Conservation (phyloP, 805 yeast species). For the Hanseniaspora guilliermondii region DNA sequence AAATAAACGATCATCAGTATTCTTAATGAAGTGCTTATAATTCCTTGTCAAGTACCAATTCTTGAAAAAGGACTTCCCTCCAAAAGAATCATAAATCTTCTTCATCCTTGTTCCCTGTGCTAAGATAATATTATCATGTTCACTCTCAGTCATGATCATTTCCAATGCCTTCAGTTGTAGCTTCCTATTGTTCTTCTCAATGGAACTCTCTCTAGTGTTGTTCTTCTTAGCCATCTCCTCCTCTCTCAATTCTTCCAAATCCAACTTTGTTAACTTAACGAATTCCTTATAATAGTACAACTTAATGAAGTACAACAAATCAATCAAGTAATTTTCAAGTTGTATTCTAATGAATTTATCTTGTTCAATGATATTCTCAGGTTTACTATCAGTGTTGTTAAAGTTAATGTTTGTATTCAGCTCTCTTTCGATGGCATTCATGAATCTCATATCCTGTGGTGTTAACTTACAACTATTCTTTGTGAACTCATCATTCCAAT, state of each 20-base stretch:
- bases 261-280: slow-evolving; percentile 5
- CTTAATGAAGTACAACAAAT: slow-evolving; percentile 6
- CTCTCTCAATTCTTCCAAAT: slow-evolving; percentile 1
- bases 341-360: slow-evolving; percentile 10
- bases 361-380: background rate
- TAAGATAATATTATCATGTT: slow-evolving; percentile 1
- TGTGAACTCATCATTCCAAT: background rate
- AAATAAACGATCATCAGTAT: slow-evolving; percentile 34
- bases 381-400: background rate
- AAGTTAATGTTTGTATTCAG: background rate
- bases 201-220: background rate
- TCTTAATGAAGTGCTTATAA: slow-evolving; percentile 30
- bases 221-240: background rate
- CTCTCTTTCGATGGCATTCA: slow-evolving; percentile 1
- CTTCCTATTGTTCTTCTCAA: slow-evolving; percentile 9
- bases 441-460: slow-evolving; percentile 8
- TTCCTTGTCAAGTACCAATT: slow-evolving; percentile 43
- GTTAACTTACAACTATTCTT: background rate
- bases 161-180: background rate
- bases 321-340: slow-evolving; percentile 8
- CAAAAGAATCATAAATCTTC: slow-evolving; percentile 6
- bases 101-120: background rate
- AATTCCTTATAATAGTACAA: slow-evolving; percentile 9
- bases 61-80: slow-evolving; percentile 11
- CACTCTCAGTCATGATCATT: slow-evolving; percentile 8